Conservation (phyloP, 2,329 filamentous ascomycete species). For the Ambrosiella cleistominuta region DNA sequence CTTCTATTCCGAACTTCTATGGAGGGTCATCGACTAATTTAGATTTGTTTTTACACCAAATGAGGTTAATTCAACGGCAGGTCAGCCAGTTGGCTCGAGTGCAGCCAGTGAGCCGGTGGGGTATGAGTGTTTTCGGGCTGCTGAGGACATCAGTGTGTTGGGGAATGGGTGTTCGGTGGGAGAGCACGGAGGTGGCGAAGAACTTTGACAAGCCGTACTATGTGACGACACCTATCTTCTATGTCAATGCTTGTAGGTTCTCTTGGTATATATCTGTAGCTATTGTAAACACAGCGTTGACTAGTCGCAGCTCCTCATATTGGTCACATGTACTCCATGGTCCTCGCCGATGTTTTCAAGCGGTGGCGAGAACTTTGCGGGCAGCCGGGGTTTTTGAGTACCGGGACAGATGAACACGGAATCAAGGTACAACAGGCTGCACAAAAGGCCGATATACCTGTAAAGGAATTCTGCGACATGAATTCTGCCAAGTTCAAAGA, state of each 20-base stretch:
- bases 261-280: background rate
- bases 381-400: slow-evolving; percentile 54
- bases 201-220: slow-evolving; percentile 48
- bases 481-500: slow-evolving; percentile 65
- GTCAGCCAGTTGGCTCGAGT: background rate
- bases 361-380: slow-evolving; percentile 72
- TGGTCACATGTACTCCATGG: slow-evolving; percentile 85
- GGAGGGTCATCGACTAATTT: too few relatives aligned
- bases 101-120: background rate
- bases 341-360: slow-evolving; percentile 80
- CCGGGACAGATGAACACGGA: slow-evolving; percentile 92
- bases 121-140: background rate
- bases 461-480: slow-evolving; percentile 75
- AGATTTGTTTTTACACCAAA: background rate
- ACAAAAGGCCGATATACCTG: slow-evolving; percentile 46
- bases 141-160: background rate
- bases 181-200: background rate
- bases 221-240: slow-evolving; percentile 93
- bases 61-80: background rate
- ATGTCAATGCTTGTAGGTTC: slow-evolving; percentile 72
- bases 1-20: background rate
- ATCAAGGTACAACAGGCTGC: slow-evolving; percentile 93
- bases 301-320: slow-evolving; percentile 59
- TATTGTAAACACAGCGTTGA: slow-evolving; percentile 14
- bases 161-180: background rate